Evolutionary conservation across 2,329 filamentous ascomycete genomes (phyloP), one percentile per base, ranked within the genome.

Genomic region (Talaromyces islandicus): DNA sequence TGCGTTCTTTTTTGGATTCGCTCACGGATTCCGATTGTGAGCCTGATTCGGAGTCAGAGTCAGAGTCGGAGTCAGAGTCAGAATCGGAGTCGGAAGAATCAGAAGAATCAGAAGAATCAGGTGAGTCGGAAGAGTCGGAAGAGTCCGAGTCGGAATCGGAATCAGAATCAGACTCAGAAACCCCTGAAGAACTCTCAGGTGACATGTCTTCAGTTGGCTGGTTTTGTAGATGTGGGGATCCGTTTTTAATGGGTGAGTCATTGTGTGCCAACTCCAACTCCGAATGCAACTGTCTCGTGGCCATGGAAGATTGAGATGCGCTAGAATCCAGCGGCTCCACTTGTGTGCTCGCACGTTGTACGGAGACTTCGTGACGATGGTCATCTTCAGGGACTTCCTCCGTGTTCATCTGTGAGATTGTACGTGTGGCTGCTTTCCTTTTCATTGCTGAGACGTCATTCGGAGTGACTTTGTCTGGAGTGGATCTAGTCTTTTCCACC

Each of bases 41-140:
- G 4, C 30, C 38, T 14, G 41, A 64, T 7, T 62, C 62, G 10
- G 43, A 50, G 9, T 65, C 57, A 5, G 65, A 64, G 14, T 69
- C 66, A 7, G 55, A 61, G 19, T 62, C 65, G 10, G 66, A 63
- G 10, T n/a, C n/a, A 12, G 55, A 56, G 14, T 56, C 35, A 4
- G 35, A 57, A 5, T 56, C 27, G 10, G 43, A 48, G 3, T 65
- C 58, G 7, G 65, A 64, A n/a, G 61, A 60, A 10, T 43, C 51
- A 14, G 21, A 19, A 5, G 57, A 35, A 12, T 41, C 41, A 35
- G 19, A 9, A 27, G 21, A 43, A n/a, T 7, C 11, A 11, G 41
- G 19, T 3, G 38, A 63, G 12, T 65, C 63, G 12, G 59, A 56
- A 30, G 38, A 24, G 24, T 38, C 54, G n/a, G 54, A n/a, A n/a